A percentile compares a stretch with the other conserved stretches of the same genome.
Evolutionary conservation across 139 green algal genomes (phyloP).

Genomic region (Pycnococcus provasolii): DNA sequence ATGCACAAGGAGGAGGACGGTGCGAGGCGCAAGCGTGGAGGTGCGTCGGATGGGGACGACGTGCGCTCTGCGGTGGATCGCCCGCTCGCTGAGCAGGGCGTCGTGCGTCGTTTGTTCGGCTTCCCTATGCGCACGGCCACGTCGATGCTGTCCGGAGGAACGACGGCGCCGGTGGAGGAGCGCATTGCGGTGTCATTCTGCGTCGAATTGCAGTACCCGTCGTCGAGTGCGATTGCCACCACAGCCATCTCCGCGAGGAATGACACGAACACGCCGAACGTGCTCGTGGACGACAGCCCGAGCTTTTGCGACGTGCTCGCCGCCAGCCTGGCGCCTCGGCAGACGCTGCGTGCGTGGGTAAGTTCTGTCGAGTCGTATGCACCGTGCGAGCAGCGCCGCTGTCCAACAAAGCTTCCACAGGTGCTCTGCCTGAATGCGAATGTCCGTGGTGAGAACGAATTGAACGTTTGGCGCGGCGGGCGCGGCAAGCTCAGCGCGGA

Average conservation of each 20-base stretch:
- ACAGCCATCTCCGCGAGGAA: too few relatives aligned
- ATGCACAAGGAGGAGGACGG: conserved; percentile 49
- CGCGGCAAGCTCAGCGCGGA: conserved; percentile 2
- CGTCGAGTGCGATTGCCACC: not conserved
- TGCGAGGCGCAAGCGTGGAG: not conserved
- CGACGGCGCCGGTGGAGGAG: not conserved
- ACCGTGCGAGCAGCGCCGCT: conserved; percentile 15
- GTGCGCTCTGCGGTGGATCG: too few relatives aligned
- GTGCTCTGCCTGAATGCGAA: not conserved
- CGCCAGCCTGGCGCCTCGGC: not conserved
- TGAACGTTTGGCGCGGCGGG: not conserved
- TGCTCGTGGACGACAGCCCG: not conserved
- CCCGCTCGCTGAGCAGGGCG: too few relatives aligned
- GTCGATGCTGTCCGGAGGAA: not conserved
- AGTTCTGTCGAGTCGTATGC: conserved; percentile 20
- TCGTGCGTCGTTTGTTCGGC: too few relatives aligned
- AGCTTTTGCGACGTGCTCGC: conserved; percentile 6
- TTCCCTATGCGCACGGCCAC: too few relatives aligned
- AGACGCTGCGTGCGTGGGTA: not conserved
- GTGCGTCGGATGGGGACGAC: not conserved
- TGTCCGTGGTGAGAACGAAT: conserved; percentile 17
- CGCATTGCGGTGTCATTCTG: conserved; percentile 4
- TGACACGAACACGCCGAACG: not conserved
- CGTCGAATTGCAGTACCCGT: conserved; percentile 26
- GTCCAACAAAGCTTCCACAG: too few relatives aligned